These are phyloP conservation scores for Malassezia nana DNA, from an alignment of 1,284 basidiomycete genomes.

Conservation along the genomic window DNA sequence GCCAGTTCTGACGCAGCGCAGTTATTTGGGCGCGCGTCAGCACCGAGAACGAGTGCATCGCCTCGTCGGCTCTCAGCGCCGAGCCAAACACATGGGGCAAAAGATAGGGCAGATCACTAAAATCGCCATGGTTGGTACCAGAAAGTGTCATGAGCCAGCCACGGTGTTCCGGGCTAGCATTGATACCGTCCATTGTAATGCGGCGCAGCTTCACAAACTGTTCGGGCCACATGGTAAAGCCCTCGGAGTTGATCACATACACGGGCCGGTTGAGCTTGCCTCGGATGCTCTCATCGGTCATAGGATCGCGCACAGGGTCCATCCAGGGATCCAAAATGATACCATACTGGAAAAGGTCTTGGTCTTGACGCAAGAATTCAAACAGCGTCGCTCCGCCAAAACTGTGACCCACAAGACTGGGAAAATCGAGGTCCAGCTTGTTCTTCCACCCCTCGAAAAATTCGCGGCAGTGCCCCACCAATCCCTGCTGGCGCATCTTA, in stretches of 20 bases:
- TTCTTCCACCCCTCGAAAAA: slow-evolving; percentile 28
- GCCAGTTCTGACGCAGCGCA: slow-evolving; percentile 18
- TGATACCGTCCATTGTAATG: slow-evolving; percentile 23
- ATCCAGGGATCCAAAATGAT: slow-evolving; percentile 38
- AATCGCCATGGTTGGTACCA: slow-evolving; percentile 35
- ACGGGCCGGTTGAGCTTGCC: slow-evolving; percentile 21
- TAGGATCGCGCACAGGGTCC: slow-evolving; percentile 29
- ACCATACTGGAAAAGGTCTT: slow-evolving; percentile 20
- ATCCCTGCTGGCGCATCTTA: not conserved
- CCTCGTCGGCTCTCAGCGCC: slow-evolving; percentile 23
- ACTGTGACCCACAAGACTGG: slow-evolving; percentile 33
- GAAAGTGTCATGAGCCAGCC: slow-evolving; percentile 37
- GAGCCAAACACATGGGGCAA: slow-evolving; percentile 35
- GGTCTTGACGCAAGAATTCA: slow-evolving; percentile 23
- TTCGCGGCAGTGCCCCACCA: not conserved
- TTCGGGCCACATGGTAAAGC: slow-evolving; percentile 28
- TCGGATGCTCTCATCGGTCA: slow-evolving; percentile 20
- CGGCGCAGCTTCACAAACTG: slow-evolving; percentile 27
- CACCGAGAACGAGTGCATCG: slow-evolving; percentile 24
- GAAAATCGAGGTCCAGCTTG: slow-evolving; percentile 27
- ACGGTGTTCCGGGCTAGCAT: slow-evolving; percentile 14
- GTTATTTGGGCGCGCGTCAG: slow-evolving; percentile 29
- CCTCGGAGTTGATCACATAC: slow-evolving; percentile 35
- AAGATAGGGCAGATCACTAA: slow-evolving; percentile 33
- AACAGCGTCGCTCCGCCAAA: slow-evolving; percentile 45